Conservation (phyloP, 352 stramenopile species). For the Globisporangium megalacanthum region DNA sequence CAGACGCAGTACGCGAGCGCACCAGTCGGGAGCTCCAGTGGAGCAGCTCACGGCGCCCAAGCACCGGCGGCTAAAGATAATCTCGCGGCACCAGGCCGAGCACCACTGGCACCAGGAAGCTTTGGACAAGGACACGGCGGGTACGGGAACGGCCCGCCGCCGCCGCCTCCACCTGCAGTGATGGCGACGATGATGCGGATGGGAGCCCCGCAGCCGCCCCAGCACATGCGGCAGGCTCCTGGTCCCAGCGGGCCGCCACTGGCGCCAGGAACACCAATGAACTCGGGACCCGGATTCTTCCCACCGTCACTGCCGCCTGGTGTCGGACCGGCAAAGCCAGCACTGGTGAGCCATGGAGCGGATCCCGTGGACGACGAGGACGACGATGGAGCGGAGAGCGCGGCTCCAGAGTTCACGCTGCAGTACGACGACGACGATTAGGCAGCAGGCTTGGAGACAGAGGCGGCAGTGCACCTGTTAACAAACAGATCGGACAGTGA, state of each 20-base stretch:
- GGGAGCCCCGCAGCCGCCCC: not conserved
- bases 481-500: too few species aligned
- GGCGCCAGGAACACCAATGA: not conserved
- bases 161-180: not conserved
- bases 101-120: constrained; percentile 3
- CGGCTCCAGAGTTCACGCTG: constrained; percentile 60
- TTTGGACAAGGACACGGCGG: constrained; percentile 5
- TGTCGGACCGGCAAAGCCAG: not conserved
- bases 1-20: not conserved
- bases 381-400: constrained; percentile 55
- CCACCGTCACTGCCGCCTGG: not conserved
- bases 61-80: constrained; percentile 6
- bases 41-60: not conserved
- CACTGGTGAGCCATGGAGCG: not conserved
- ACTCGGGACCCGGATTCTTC: not conserved
- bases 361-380: constrained; percentile 23
- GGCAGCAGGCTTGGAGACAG: too few species aligned
- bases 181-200: constrained; percentile 2
- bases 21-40: not conserved
- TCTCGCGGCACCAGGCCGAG: constrained; percentile 3
- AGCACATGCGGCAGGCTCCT: not conserved
- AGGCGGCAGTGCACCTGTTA: too few species aligned
- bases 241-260: not conserved
- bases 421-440: constrained; percentile 80
- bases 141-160: constrained; percentile 1